Conservation (phyloP, 163 green algal species). For the Chlorella variabilis region DNA sequence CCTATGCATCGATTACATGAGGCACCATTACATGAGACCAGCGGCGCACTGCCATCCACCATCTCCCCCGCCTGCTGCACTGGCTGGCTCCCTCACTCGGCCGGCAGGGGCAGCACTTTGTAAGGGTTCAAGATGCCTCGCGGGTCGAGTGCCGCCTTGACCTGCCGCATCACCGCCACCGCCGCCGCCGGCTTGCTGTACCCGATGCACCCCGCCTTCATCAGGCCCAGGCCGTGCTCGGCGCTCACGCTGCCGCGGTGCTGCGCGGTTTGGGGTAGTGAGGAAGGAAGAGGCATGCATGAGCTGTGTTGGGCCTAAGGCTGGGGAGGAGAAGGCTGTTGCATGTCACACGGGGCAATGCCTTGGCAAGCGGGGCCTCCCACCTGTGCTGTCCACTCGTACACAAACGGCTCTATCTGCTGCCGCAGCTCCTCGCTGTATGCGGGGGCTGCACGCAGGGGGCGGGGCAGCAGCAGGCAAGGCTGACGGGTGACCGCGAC, state of each 20-base stretch:
- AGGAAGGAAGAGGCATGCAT: neutral
- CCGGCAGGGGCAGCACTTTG: conserved; percentile 86
- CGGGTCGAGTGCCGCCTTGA: conserved; percentile 92
- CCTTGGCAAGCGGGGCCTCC: no score
- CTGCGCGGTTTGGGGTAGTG: neutral
- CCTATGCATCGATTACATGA: no score
- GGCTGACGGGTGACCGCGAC: no score
- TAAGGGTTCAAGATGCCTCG: conserved; percentile 96
- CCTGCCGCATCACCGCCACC: conserved; percentile 80
- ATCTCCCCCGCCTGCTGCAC: no score
- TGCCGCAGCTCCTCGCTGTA: conserved; percentile 56
- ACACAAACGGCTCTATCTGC: conserved; percentile 95
- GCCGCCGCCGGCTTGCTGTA: conserved; percentile 79
- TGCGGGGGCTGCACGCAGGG: conserved; percentile 21
- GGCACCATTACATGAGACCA: no score
- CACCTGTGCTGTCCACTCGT: conserved; percentile 78
- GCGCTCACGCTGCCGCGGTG: conserved; percentile 88
- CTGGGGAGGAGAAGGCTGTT: no score
- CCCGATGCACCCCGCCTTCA: conserved; percentile 85
- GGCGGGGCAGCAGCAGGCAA: no score
- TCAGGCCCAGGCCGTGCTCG: conserved; percentile 94
- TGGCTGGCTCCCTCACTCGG: no score
- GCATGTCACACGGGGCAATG: no score
- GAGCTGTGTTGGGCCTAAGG: neutral
- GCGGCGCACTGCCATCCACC: no score